Percentiles rank a stretch among this genome's conserved stretches.
These are phyloP conservation scores for Rhododendron simsii DNA, from an alignment of 148 eudicot species.

Conservation along the genomic window DNA sequence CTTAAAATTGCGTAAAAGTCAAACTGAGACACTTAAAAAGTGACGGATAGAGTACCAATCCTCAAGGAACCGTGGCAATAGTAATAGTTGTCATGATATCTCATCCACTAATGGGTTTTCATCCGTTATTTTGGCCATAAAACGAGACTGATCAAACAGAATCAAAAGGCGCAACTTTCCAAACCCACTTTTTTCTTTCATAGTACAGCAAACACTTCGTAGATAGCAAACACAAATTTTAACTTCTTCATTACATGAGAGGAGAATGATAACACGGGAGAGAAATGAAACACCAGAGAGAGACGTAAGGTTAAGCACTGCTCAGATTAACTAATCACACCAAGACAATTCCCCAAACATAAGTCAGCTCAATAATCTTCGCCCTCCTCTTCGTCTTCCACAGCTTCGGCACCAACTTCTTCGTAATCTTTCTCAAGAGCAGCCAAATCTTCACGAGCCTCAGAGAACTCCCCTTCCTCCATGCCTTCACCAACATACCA, in stretches of 20 bases:
- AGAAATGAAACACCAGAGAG: conserved; percentile 9
- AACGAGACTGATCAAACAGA: background rate
- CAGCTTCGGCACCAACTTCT: conserved; percentile 64
- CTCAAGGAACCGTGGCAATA: background rate
- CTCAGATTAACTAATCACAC: background rate
- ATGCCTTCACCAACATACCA: conserved; percentile 74
- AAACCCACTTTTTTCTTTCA: background rate
- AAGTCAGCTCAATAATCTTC: conserved; percentile 28
- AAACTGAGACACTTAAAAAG: too few species aligned
- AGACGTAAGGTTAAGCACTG: background rate
- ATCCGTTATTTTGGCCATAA: background rate
- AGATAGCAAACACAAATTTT: background rate
- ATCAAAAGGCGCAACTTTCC: background rate
- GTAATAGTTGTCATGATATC: background rate
- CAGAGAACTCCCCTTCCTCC: conserved; percentile 74
- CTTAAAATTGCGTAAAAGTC: too few species aligned
- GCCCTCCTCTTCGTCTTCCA: conserved; percentile 48
- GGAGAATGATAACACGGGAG: background rate
- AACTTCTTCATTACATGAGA: conserved; percentile 6
- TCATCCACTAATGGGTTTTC: background rate
- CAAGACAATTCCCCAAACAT: background rate
- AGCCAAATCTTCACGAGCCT: conserved; percentile 66
- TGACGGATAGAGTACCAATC: background rate
- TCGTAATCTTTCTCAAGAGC: conserved; percentile 64
- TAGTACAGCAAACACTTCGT: background rate